phyloP scores from a whole-genome alignment of 164 flowering plant species.

The Amborella trichopoda region DNA sequence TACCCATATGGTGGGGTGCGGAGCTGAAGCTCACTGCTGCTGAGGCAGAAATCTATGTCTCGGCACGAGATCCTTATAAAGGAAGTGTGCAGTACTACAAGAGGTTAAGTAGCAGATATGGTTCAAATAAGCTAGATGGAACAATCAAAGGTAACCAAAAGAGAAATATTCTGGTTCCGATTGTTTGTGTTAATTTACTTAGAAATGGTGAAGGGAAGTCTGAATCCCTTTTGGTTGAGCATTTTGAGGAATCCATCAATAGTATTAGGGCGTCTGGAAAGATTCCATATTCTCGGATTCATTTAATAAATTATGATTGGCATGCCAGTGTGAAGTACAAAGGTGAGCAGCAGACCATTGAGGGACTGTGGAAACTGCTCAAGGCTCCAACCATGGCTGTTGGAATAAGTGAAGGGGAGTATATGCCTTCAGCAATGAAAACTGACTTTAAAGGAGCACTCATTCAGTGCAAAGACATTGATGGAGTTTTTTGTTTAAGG shows the following conservation, averaged over 20 bases:
- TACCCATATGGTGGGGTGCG: slow-evolving; percentile 99
- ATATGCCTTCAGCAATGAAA: slow-evolving; percentile 48
- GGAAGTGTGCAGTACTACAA: slow-evolving; percentile 81
- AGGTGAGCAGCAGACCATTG: slow-evolving; percentile 95
- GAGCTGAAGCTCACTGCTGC: slow-evolving; percentile 92
- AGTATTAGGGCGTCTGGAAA: slow-evolving; percentile 49
- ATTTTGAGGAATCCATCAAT: slow-evolving; percentile 86
- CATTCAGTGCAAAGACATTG: slow-evolving; percentile 45
- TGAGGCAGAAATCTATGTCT: slow-evolving; percentile 95
- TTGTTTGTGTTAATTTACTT: slow-evolving; percentile 82
- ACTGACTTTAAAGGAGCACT: slow-evolving; percentile 79
- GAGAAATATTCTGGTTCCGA: slow-evolving; percentile 63
- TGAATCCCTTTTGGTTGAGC: slow-evolving; percentile 80
- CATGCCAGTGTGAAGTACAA: slow-evolving; percentile 76
- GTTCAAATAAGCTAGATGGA: slow-evolving; percentile 40
- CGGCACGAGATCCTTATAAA: slow-evolving; percentile 74
- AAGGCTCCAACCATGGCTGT: slow-evolving; percentile 64
- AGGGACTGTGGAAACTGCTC: slow-evolving; percentile 83
- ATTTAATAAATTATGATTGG: slow-evolving; percentile 93
- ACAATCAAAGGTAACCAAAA: slow-evolving; percentile 30
- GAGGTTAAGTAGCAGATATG: slow-evolving; percentile 78
- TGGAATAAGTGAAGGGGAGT: slow-evolving; percentile 88
- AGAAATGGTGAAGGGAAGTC: slow-evolving; percentile 90
- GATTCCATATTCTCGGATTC: slow-evolving; percentile 64
- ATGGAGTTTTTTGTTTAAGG: slow-evolving; percentile 88